phyloP scores from a whole-genome alignment of 2,329 filamentous ascomycete species.

The Pseudonectria buxi region DNA sequence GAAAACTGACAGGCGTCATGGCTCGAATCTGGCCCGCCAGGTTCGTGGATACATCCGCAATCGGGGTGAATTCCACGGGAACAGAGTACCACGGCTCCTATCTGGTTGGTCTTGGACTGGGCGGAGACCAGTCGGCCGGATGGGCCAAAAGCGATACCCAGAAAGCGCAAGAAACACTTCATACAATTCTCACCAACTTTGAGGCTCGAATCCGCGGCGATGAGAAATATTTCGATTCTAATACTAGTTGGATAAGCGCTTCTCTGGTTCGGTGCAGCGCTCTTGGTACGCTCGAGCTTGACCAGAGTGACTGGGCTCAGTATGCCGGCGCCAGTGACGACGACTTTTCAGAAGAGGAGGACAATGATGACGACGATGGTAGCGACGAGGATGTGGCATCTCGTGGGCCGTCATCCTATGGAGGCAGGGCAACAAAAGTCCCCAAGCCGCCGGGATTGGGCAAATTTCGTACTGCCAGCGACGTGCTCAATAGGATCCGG shows the following conservation, averaged over 20 bases:
- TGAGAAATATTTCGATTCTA: constrained; percentile 41
- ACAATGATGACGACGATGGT: constrained; percentile 29
- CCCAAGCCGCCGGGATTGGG: constrained; percentile 26
- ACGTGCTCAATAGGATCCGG: constrained; percentile 52
- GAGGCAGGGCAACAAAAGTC: constrained; percentile 11
- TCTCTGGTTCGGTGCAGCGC: constrained; percentile 32
- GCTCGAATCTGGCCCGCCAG: constrained; percentile 57
- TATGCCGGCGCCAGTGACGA: constrained; percentile 26
- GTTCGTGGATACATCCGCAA: constrained; percentile 37
- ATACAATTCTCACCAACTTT: constrained; percentile 39
- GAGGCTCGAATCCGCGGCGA: constrained; percentile 40
- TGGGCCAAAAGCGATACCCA: constrained; percentile 36
- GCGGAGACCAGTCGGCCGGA: constrained; percentile 14
- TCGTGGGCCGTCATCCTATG: constrained; percentile 2
- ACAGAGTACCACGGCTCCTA: constrained; percentile 54
- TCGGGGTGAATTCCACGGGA: constrained; percentile 19
- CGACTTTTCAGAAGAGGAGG: constrained; percentile 36
- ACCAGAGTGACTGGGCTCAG: constrained; percentile 43
- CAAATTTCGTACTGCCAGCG: constrained; percentile 50
- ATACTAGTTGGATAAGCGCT: constrained; percentile 42
- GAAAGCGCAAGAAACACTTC: constrained; percentile 36
- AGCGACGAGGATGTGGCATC: constrained; percentile 21
- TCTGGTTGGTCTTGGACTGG: constrained; percentile 49
- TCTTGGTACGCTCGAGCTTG: constrained; percentile 36
- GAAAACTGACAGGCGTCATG: constrained; percentile 42